Base-by-base conservation (phyloP, 768 basidiomycete species). In the Hypsizygus marmoreus region DNA sequence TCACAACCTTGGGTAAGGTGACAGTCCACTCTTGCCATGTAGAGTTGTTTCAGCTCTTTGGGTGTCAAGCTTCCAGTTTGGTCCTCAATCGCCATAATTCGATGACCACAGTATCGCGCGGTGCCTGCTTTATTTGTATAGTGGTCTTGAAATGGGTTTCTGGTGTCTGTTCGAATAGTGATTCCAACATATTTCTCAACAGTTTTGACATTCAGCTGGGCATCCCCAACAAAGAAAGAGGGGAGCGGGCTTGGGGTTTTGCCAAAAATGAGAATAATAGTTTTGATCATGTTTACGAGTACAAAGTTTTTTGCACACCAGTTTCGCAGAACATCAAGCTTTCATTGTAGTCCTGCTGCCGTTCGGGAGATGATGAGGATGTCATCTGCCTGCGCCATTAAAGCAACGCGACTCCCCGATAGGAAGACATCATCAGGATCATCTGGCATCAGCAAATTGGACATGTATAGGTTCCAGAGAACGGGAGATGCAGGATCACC, bases 1-100 rank as follows among this genome's bases (percentile, higher is more conserved):
- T 63, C 56, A 14, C 56, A 56, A 2, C 58, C 58, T 8, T 52
- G 57, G 0, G 42, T 58, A 1, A 61, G 55, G 36, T 60, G 62
- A 7, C 58, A 57, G 43, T 64, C 59, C 0, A 64, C 45, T 0
- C 49, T 47, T 0, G 49, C 57, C 47, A 51, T 60, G 37, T 58
- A 61, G 2, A 63, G 36, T 39, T 50, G 46, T 7, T 39, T 42
- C 5, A 45, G 44, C 14, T 57, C 50, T 37, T 32, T 31, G 4
- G 58, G 52, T 4, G 56, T 39, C 3, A 64, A 7, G 6, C 35
- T 29, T 1, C 59, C 61, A 19, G 52, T 45, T 17, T 44, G 33
- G 9, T 44, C 44, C 30, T 57, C 50, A 13, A 59, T 37, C 2
- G 45, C 50, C 3, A 60, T 30, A 22, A 56, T 50, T 22, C 42